Percentiles rank a stretch among this genome's conserved stretches.
Evolutionary conservation across 352 stramenopile genomes (phyloP).

Genomic region (Pythium grandisporangium): DNA sequence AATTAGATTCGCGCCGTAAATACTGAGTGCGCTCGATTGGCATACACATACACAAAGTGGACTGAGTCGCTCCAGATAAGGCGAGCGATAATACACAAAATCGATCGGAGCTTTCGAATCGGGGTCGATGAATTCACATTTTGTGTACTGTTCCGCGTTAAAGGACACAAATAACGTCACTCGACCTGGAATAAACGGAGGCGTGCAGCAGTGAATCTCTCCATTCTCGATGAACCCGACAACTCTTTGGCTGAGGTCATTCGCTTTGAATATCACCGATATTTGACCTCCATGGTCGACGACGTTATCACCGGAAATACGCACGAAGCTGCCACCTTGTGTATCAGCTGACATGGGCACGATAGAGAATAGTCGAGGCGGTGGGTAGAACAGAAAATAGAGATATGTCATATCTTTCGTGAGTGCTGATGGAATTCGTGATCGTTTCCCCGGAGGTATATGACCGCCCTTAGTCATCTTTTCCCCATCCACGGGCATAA

Average conservation of each 20-base stretch:
- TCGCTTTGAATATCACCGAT: constrained; percentile 50
- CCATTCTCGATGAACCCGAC: constrained; percentile 55
- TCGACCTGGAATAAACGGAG: constrained; percentile 45
- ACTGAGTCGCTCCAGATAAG: constrained; percentile 37
- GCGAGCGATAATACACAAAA: constrained; percentile 72
- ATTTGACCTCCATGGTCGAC: constrained; percentile 57
- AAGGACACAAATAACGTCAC: constrained; percentile 55
- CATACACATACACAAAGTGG: constrained; percentile 45
- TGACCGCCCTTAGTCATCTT: constrained; percentile 2
- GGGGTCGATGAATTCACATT: constrained; percentile 48
- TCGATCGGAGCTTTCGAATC: constrained; percentile 28
- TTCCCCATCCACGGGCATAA: constrained; percentile 24
- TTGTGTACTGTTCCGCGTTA: constrained; percentile 69
- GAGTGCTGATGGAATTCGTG: constrained; percentile 13
- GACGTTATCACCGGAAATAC: constrained; percentile 43
- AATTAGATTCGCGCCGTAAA: constrained; percentile 60
- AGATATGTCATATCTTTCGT: constrained; percentile 56
- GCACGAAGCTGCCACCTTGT: constrained; percentile 53
- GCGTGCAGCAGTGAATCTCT: constrained; percentile 53
- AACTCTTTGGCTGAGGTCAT: constrained; percentile 43
- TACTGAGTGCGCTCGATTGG: constrained; percentile 33
- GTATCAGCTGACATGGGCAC: constrained; percentile 57
- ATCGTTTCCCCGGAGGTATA: neutral
- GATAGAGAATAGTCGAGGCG: constrained; percentile 33
- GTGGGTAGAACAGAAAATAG: constrained; percentile 69